Evolutionary conservation across 305 asterid genomes (phyloP).

Genomic region (Fraxinus greggii): DNA sequence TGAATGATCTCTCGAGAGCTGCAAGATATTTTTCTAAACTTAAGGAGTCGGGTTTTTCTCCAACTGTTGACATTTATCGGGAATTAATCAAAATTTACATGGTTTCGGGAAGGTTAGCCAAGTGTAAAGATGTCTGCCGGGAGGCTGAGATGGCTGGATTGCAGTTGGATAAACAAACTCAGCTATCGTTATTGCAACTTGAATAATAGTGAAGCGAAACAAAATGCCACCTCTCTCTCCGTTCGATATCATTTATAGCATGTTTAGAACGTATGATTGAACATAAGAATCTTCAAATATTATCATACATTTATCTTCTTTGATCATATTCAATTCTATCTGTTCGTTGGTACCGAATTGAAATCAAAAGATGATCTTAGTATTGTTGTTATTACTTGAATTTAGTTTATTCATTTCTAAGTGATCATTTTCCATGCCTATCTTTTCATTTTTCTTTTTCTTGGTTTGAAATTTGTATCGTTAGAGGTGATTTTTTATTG

Average conservation of each 20-base stretch:
- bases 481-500: background rate
- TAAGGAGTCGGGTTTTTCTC: slow-evolving; percentile 74
- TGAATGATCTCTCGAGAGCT: slow-evolving; percentile 64
- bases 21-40: slow-evolving; percentile 69
- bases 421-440: background rate
- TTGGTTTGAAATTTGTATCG: background rate
- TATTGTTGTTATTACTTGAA: background rate
- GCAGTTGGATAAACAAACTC: slow-evolving; percentile 39
- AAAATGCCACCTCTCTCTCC: background rate
- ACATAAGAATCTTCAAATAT: background rate
- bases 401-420: background rate
- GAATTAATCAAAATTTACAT: slow-evolving; percentile 46
- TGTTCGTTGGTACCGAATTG: background rate
- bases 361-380: background rate
- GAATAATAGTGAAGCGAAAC: background rate
- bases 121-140: slow-evolving; percentile 58
- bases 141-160: slow-evolving; percentile 91
- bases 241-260: background rate
- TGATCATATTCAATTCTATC: background rate
- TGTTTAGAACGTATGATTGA: background rate
- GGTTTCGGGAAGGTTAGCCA: slow-evolving; percentile 67
- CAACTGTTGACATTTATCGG: slow-evolving; percentile 64
- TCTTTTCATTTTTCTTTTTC: background rate
- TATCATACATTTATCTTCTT: background rate
- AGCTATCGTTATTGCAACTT: slow-evolving; percentile 23